Percentiles rank a stretch among this genome's conserved stretches.
These are phyloP conservation scores for Hypoxylon perforatum DNA, from an alignment of 495 filamentous ascomycete genomes.

Conservation along the genomic window DNA sequence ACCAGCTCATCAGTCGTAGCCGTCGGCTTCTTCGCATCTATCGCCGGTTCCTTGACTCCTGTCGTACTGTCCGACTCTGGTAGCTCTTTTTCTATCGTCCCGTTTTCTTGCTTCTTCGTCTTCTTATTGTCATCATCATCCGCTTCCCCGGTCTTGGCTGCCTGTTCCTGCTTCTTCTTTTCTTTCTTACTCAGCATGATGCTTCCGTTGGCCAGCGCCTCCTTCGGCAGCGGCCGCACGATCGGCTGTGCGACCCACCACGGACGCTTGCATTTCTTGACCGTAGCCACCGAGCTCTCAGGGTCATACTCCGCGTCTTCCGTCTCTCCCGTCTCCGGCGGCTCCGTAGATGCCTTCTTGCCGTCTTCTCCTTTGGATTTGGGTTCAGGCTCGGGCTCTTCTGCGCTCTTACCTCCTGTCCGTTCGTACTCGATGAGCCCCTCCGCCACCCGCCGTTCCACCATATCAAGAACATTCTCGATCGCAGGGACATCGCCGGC, in stretches of 20 bases:
- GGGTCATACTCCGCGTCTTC: constrained; percentile 41
- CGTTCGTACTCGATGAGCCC: constrained; percentile 78
- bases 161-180: constrained; percentile 48
- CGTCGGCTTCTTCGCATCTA: constrained; percentile 20
- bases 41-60: constrained; percentile 45
- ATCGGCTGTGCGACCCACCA: constrained; percentile 97
- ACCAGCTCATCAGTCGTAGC: constrained; percentile 43
- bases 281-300: constrained; percentile 73
- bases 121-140: background rate
- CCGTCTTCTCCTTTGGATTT: constrained; percentile 47
- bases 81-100: constrained; percentile 40
- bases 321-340: constrained; percentile 31
- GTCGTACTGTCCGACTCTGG: constrained; percentile 40
- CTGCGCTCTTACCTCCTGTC: constrained; percentile 64
- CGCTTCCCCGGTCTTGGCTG: constrained; percentile 6
- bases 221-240: constrained; percentile 85
- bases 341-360: constrained; percentile 43
- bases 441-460: constrained; percentile 74
- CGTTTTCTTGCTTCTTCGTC: background rate
- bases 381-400: constrained; percentile 56
- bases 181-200: constrained; percentile 71
- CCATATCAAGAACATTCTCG: constrained; percentile 69
- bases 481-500: constrained; percentile 74
- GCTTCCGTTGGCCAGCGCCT: constrained; percentile 84
- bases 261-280: constrained; percentile 77